These are phyloP conservation scores for Dactylellina drechsleri DNA, from an alignment of 2,329 filamentous ascomycete species.

Conservation along the genomic window DNA sequence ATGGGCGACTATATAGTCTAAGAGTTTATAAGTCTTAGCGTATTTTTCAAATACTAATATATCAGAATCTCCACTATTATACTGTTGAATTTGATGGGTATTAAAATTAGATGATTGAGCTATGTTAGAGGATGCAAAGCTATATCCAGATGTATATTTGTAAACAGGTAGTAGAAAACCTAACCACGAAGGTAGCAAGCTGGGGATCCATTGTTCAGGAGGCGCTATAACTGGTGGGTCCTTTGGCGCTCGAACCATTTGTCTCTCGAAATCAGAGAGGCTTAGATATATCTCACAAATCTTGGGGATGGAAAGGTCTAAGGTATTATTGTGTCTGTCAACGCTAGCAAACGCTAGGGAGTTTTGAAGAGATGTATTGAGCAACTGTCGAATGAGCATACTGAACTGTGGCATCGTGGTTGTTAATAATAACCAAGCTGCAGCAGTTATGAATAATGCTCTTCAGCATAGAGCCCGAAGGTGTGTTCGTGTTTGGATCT, in stretches of 20 bases:
- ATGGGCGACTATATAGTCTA: no score
- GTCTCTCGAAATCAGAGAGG: not conserved
- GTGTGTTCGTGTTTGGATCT: no score
- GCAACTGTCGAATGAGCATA: constrained; percentile 35
- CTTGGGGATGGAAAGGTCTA: not conserved
- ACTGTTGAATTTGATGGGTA: no score
- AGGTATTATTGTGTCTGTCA: not conserved
- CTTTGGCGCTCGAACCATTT: not conserved
- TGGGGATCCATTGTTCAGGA: not conserved
- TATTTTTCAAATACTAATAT: no score
- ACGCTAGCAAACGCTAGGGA: not conserved
- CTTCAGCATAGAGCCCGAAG: no score
- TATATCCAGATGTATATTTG: not conserved
- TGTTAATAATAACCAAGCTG: constrained; percentile 19
- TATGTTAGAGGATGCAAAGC: no score
- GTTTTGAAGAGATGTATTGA: constrained; percentile 13
- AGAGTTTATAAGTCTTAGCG: no score
- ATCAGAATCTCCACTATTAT: no score
- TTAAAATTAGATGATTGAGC: no score
- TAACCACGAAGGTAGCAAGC: not conserved
- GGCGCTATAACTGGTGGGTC: not conserved
- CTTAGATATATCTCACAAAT: not conserved
- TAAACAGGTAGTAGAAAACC: not conserved
- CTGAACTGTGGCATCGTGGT: constrained; percentile 22
- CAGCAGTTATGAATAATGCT: constrained; percentile 33